These are phyloP conservation scores for Neurospora sp. DNA, from an alignment of 495 filamentous ascomycete species.

Conservation along the genomic window DNA sequence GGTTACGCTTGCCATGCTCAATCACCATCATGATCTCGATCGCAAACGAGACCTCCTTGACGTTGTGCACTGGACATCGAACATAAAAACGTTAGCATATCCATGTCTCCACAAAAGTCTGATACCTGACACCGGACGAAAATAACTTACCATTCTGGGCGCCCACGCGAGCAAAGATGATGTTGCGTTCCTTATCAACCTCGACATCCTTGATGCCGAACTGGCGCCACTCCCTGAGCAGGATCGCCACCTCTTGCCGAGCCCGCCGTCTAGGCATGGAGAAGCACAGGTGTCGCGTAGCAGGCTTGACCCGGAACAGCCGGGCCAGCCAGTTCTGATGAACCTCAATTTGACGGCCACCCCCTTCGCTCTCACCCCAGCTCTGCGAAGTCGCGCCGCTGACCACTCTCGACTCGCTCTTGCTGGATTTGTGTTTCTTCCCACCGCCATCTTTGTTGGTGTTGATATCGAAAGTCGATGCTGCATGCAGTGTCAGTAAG, in stretches of 20 bases:
- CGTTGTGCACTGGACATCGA: slow-evolving; percentile 45
- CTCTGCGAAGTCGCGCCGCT: slow-evolving; percentile 1
- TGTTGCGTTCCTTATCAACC: slow-evolving; percentile 60
- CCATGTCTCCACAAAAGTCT: not conserved
- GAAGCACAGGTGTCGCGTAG: slow-evolving; percentile 62
- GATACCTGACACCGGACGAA: not conserved
- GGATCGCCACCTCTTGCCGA: slow-evolving; percentile 59
- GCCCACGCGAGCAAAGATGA: slow-evolving; percentile 66
- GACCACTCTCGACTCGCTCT: not conserved
- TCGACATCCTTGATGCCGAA: slow-evolving; percentile 69
- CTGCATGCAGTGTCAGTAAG: slow-evolving; percentile 5
- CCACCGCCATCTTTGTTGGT: slow-evolving; percentile 4
- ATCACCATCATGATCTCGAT: slow-evolving; percentile 76
- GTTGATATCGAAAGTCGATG: not conserved
- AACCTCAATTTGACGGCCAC: slow-evolving; percentile 40
- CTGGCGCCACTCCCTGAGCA: slow-evolving; percentile 68
- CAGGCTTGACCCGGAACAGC: slow-evolving; percentile 82
- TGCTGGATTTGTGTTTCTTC: slow-evolving; percentile 1
- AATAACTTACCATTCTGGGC: slow-evolving; percentile 60
- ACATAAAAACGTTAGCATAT: slow-evolving; percentile 13
- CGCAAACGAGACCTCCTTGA: slow-evolving; percentile 72
- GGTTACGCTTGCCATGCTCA: slow-evolving; percentile 49
- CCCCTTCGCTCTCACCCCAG: slow-evolving; percentile 14
- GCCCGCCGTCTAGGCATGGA: slow-evolving; percentile 54
- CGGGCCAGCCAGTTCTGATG: slow-evolving; percentile 77